Conservation (phyloP, 495 filamentous ascomycete genomes). For the Xylaria sp. region DNA sequence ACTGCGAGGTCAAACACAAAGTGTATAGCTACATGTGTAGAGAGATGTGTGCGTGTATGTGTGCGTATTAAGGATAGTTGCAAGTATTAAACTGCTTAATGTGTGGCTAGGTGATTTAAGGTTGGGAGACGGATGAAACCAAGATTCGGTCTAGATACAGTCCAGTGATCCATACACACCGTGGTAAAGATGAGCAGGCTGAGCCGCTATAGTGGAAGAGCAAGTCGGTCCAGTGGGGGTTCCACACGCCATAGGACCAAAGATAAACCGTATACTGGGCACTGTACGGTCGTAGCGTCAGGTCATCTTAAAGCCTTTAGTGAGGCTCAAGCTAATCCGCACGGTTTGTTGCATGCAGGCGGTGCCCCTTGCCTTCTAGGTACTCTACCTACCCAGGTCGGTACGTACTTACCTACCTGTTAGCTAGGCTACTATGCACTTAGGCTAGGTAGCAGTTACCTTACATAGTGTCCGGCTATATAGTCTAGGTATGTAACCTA, state of each 20-base stretch:
- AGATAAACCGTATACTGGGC: not conserved
- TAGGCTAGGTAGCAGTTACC: too few species aligned
- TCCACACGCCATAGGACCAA: not conserved
- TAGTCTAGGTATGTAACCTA: too few species aligned
- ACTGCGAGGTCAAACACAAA: constrained; percentile 1
- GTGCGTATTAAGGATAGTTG: not conserved
- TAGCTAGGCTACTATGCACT: too few species aligned
- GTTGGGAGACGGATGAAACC: constrained; percentile 2
- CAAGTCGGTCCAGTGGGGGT: not conserved
- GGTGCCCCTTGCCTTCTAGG: too few species aligned
- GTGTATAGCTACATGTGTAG: constrained; percentile 20
- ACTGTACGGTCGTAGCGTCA: not conserved
- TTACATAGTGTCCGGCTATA: too few species aligned
- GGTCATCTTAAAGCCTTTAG: not conserved
- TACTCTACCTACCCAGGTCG: not conserved
- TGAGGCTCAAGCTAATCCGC: constrained; percentile 15
- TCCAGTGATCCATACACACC: not conserved
- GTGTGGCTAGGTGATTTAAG: not conserved
- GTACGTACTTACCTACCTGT: not conserved
- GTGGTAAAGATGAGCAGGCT: not conserved
- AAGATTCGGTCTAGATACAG: not conserved
- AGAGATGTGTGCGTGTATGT: not conserved
- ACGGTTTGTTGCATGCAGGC: too few species aligned
- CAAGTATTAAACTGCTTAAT: not conserved
- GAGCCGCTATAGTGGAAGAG: not conserved